Evolutionary conservation across 495 filamentous ascomycete species (phyloP), one percentile per base, ranked within the genome.

Genomic region (Hyaloscypha variabilis): DNA sequence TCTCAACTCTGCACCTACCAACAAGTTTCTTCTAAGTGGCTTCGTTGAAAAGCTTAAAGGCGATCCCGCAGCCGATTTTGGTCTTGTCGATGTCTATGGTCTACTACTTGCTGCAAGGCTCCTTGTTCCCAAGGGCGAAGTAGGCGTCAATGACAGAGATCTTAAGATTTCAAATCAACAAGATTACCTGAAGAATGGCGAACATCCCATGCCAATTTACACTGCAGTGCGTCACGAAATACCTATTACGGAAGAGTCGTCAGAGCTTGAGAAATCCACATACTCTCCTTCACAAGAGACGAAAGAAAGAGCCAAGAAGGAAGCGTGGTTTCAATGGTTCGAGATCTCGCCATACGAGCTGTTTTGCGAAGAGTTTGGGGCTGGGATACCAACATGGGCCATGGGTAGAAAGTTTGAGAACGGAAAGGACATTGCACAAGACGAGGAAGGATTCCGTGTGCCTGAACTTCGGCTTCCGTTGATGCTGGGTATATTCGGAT

Each of bases 261-360:
- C 70, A 4, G 79, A 73, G 19, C 78, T 77, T 25, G 82, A 85
- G 36, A 77, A 81, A 25, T 67, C 74, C 2, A 69, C 76, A 24
- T 58, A 63, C 21, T 68, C 66, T 21, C 53, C 74, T 2, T 71
- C 78, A 1, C 79, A 88, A 59, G 77, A 76, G 50, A 78, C 75
- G 0, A 89, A 90, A 68, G 83, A 84, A 61, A 82, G 86, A 58
- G 88, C 92, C 2, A 87, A 85, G 68, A 83, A 82, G 58, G 87
- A 95, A 72, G 82, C 91, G 2, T 99, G 93, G 91, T 99, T 99
- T 68, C 94, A 99, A 71, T 99, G 95, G 95, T 98, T 97, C 69
- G 95, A 99, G 67, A 87, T 94, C 63, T 96, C 92, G 0, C 95
- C 95, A 0, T 99, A 96, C 69, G 95, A 99, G 76, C 88, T 99